Evolutionary conservation across 108 stramenopile genomes (phyloP), one percentile per base, ranked within the genome.

Genomic region (Stephanodiscus minutulus): DNA sequence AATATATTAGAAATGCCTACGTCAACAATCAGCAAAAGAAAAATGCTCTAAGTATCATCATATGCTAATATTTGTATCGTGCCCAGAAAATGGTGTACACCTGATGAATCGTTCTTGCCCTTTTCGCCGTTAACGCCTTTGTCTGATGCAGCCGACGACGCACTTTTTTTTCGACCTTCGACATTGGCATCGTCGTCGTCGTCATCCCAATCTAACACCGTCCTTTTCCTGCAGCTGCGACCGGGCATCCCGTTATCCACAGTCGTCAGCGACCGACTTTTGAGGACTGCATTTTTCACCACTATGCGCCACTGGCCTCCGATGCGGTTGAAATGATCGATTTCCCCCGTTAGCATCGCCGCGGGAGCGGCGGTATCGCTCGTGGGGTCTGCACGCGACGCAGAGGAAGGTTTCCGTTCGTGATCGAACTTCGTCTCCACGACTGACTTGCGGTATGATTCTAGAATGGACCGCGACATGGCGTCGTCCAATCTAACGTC

Each of bases 291-390:
- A 65, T 80, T 80, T 54, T 73, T 80, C 4, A 80, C 66, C 12
- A 80, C 62, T 36, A 80, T 68, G 3, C 79, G 72, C 79, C 79
- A 80, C 29, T 73, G 72, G 24, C 72, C 79, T 20, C 79, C 79
- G 48, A 80, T 59, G 25, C 79, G 79, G 44, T 80, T 80, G 63
- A 56, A 80, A 39, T 80, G 72, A 35, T 73, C 72, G 12, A 80
- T 70, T 41, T 80, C 79, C 18, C 79, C 79, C 15, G 10, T 36
- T 0, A 80, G 72, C 44, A 80, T 62, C 7, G 79, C 79, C 8
- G 76, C 76, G 13, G 76, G 76, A 24, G 79, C 79, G 20, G 61
- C 46, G 22, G 24, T 27, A 31, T 31, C 31, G 39, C 27, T 27
- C 24, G 22, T 54, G 21, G 21, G 15, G n/a, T n/a, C 25, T 2